Evolutionary conservation across 2,329 filamentous ascomycete species (phyloP), one percentile per base, ranked within the genome.

Genomic region (Gremmenia infestans): DNA sequence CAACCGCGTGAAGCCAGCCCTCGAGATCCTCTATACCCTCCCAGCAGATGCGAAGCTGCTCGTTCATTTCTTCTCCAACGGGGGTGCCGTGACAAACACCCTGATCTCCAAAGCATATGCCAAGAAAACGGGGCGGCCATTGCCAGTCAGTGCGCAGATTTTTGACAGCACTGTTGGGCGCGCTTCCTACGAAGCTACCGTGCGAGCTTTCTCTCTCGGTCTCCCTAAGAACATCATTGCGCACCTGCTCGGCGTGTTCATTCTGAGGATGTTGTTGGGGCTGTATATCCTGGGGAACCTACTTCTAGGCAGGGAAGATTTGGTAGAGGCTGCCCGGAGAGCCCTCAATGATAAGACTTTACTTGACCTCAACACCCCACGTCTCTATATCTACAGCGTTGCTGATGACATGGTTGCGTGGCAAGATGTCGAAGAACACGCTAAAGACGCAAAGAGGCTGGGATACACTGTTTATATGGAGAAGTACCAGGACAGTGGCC

Each of bases 11-110:
- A 58, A 62, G 11, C 71, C 75, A 1, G 70, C 70, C 8, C 64
- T 74, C 9, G 64, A 71, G 14, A 68, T 68, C 19, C 64, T 76
- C 15, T 67, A 62, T 48, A 48, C 54, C 57, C 32, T 67, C 51
- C 46, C 60, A 15, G 50, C 56, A 32, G 36, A 60, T 58, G 45
- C 55, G 55, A 58, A 50, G 61, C 61, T 67, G 63, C 70, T 75
- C 32, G 59, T 79, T 8, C 77, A 80, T 64, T 67, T 74, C 54
- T 80, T 80, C 67, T 79, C 76, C 22, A 78, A 80, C 56, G 78
- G 77, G 25, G 78, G 78, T 15, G 65, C 72, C 19, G 70, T 72
- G 50, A 73, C 73, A 5, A 67, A 70, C 3, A 67, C 66, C 4
- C 65, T 71, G 25, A 58, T 80, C 6, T 71, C 77, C 2, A 58